Conservation (phyloP, 352 stramenopile species). For the Globisporangium yorkense region DNA sequence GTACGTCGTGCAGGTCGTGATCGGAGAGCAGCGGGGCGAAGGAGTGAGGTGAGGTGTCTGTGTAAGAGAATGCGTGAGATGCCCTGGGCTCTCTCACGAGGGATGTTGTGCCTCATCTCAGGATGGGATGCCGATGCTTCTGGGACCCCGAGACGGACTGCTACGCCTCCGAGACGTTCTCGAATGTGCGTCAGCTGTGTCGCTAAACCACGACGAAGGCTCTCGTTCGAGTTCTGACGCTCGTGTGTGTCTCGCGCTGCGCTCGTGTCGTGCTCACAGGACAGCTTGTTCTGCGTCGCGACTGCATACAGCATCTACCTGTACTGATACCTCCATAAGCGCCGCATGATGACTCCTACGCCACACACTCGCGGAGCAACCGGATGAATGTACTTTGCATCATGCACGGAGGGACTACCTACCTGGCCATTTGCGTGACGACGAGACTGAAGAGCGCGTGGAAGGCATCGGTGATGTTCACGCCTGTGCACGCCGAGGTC, state of each 20-base stretch:
- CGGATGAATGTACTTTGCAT: not conserved
- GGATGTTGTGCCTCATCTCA: conserved; percentile 10
- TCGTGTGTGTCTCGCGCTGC: not conserved
- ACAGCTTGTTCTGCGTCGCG: conserved; percentile 86
- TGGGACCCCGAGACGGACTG: conserved; percentile 88
- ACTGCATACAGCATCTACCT: conserved; percentile 88
- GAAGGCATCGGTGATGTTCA: conserved; percentile 85
- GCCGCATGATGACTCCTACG: not conserved
- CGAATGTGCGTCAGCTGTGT: conserved; percentile 48
- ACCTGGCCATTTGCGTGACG: conserved; percentile 29
- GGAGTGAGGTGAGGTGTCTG: conserved; percentile 49
- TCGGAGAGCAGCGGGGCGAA: conserved; percentile 86
- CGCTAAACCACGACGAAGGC: no score
- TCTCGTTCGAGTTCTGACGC: not conserved
- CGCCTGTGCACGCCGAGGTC: conserved; percentile 86
- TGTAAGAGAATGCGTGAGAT: not conserved
- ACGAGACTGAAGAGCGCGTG: conserved; percentile 72
- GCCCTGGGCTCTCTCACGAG: not conserved
- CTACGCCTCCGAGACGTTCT: conserved; percentile 87
- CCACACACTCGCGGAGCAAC: not conserved
- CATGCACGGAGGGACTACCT: conserved; percentile 1
- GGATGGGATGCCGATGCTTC: conserved; percentile 88
- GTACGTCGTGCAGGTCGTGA: conserved; percentile 89
- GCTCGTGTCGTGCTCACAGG: conserved; percentile 26
- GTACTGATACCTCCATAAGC: conserved; percentile 38